Conservation (phyloP, 345 rosid species). For the Raphanus sativus region DNA sequence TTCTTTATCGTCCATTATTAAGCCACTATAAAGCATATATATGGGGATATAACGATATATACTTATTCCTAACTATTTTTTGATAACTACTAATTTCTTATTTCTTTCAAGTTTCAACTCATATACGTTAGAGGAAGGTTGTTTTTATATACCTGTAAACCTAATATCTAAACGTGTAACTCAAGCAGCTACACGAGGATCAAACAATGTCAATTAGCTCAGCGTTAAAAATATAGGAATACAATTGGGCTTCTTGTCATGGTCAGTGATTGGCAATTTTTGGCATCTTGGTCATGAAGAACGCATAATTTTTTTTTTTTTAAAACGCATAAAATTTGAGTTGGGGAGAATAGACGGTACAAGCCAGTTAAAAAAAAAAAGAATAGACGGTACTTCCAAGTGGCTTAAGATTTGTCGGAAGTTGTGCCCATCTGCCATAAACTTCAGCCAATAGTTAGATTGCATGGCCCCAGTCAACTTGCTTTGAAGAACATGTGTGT, state of each 20-base stretch:
- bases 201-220: neutral
- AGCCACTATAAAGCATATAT: constrained; percentile 18
- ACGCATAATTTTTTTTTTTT: neutral
- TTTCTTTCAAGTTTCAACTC: neutral
- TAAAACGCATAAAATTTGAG: neutral
- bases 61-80: constrained; percentile 21
- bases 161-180: neutral
- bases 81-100: neutral
- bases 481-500: neutral
- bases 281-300: constrained; percentile 8
- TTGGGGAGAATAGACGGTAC: neutral
- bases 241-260: constrained; percentile 6
- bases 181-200: neutral
- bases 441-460: neutral
- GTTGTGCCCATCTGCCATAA: constrained; percentile 13
- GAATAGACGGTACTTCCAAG: constrained; percentile 2
- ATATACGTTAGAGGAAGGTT: neutral
- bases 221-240: neutral
- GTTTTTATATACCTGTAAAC: neutral
- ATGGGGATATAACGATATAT: constrained; percentile 1
- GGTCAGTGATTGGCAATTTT: constrained; percentile 11
- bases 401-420: constrained; percentile 4
- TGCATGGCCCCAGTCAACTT: constrained; percentile 33
- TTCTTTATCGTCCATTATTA: constrained; percentile 26
- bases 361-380: no score